Percentiles rank a stretch among this genome's conserved stretches.
Evolutionary conservation across 805 yeast species (phyloP).

Genomic region (Teunomyces barrocoloradensis): DNA sequence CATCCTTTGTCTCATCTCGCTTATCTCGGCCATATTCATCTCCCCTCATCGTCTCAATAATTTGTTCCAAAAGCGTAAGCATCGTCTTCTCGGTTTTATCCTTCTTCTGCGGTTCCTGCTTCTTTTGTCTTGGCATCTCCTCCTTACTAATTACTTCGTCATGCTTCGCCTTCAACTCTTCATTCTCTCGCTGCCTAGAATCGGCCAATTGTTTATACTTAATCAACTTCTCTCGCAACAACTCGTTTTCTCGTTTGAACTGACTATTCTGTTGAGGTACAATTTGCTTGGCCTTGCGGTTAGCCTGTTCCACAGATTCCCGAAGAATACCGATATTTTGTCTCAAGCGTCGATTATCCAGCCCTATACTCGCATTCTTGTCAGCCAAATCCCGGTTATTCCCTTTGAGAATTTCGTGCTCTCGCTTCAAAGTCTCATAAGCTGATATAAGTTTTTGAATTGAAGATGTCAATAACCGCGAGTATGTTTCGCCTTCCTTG

Average conservation of each 20-base stretch:
- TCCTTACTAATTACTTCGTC: not conserved
- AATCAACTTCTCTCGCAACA: conserved; percentile 31
- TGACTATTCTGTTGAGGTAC: conserved; percentile 18
- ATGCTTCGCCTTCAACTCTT: not conserved
- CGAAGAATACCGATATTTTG: not conserved
- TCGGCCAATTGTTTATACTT: conserved; percentile 27
- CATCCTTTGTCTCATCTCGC: not conserved
- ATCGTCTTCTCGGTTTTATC: not conserved
- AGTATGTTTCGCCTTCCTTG: conserved; percentile 27
- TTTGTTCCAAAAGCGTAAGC: conserved; percentile 9
- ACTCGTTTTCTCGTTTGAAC: conserved; percentile 24
- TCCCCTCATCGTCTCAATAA: conserved; percentile 6
- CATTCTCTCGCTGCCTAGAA: conserved; percentile 5
- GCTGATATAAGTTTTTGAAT: conserved; percentile 24
- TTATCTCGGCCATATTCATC: not conserved
- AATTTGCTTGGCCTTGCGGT: conserved; percentile 12
- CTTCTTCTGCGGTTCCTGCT: not conserved
- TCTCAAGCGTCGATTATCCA: conserved; percentile 2
- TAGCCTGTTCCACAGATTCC: conserved; percentile 11
- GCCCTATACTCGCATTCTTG: not conserved
- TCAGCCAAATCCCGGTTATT: not conserved
- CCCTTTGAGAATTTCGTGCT: not conserved
- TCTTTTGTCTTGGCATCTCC: not conserved
- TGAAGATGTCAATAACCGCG: conserved; percentile 24
- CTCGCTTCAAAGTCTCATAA: conserved; percentile 6